Percentiles rank a stretch among this genome's conserved stretches.
Conservation (phyloP, 2,329 filamentous ascomycete species). For the Penicillium sp. region DNA sequence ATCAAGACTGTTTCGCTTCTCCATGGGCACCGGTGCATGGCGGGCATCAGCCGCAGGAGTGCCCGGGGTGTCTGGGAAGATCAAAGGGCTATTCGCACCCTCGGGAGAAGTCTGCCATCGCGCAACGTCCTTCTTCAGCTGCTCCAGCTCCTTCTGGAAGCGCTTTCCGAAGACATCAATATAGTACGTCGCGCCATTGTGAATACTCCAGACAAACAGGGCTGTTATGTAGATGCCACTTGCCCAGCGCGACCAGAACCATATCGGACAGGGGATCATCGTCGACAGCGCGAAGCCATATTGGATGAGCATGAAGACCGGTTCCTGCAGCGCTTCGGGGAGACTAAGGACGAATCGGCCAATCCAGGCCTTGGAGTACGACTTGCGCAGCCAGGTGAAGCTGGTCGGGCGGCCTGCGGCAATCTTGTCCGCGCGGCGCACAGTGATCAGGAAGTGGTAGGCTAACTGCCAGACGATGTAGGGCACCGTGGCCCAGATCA, state of each 20-base stretch:
- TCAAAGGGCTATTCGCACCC: conserved; percentile 29
- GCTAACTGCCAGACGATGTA: conserved; percentile 89
- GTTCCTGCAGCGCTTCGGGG: conserved; percentile 73
- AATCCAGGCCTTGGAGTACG: conserved; percentile 85
- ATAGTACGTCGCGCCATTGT: conserved; percentile 96
- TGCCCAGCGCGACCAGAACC: conserved; percentile 86
- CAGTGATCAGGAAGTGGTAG: conserved; percentile 94
- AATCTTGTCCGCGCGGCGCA: conserved; percentile 92
- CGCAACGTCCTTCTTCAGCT: conserved; percentile 80
- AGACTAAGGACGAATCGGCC: conserved; percentile 79
- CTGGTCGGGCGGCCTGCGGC: conserved; percentile 91
- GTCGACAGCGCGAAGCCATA: conserved; percentile 87
- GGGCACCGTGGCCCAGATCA: conserved; percentile 88
- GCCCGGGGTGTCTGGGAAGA: conserved; percentile 26
- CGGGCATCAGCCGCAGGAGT: conserved; percentile 22
- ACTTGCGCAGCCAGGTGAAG: conserved; percentile 93
- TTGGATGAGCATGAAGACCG: conserved; percentile 94
- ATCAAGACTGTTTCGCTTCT: conserved; percentile 30
- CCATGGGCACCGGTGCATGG: conserved; percentile 12
- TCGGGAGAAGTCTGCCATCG: conserved; percentile 67
- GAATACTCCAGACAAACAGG: conserved; percentile 92
- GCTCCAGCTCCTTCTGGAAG: conserved; percentile 93
- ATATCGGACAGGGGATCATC: conserved; percentile 90
- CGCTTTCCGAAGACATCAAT: conserved; percentile 96
- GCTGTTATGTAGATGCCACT: conserved; percentile 71